phyloP scores from a whole-genome alignment of 306 rosid species.

The Lotus japonicus region DNA sequence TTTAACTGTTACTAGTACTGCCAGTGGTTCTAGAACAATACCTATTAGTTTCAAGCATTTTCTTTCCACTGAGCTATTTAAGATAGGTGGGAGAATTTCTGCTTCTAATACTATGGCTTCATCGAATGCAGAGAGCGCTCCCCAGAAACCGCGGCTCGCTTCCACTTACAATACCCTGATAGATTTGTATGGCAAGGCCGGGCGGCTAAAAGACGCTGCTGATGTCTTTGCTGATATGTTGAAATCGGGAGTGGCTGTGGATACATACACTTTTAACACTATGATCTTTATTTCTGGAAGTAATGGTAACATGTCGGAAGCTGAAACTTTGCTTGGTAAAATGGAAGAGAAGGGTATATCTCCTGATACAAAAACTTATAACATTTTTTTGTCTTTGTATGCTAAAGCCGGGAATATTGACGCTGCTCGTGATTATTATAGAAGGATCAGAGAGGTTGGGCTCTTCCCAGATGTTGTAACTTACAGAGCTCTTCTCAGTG shows the following conservation, averaged over 20 bases:
- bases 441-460: slow-evolving; percentile 66
- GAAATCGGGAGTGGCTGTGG: slow-evolving; percentile 73
- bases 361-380: slow-evolving; percentile 80
- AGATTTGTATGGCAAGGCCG: slow-evolving; percentile 90
- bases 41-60: slow-evolving; percentile 73
- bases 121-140: slow-evolving; percentile 16
- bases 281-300: slow-evolving; percentile 84
- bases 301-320: slow-evolving; percentile 71
- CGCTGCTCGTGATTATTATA: slow-evolving; percentile 53
- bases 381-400: slow-evolving; percentile 71
- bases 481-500: slow-evolving; percentile 60
- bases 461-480: slow-evolving; percentile 70
- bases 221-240: slow-evolving; percentile 75
- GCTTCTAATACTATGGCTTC: slow-evolving; percentile 14
- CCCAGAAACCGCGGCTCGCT: slow-evolving; percentile 48
- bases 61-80: slow-evolving; percentile 85
- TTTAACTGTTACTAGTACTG: background rate
- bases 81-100: slow-evolving; percentile 58
- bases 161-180: slow-evolving; percentile 73
- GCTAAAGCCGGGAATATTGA: slow-evolving; percentile 58
- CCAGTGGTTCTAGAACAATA: slow-evolving; percentile 32
- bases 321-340: slow-evolving; percentile 65
- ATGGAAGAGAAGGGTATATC: slow-evolving; percentile 75
- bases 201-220: slow-evolving; percentile 72
- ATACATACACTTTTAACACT: slow-evolving; percentile 72